These are phyloP conservation scores for Neophaeococcomyces mojaviensis DNA, from an alignment of 2,329 filamentous ascomycete genomes.

Conservation along the genomic window DNA sequence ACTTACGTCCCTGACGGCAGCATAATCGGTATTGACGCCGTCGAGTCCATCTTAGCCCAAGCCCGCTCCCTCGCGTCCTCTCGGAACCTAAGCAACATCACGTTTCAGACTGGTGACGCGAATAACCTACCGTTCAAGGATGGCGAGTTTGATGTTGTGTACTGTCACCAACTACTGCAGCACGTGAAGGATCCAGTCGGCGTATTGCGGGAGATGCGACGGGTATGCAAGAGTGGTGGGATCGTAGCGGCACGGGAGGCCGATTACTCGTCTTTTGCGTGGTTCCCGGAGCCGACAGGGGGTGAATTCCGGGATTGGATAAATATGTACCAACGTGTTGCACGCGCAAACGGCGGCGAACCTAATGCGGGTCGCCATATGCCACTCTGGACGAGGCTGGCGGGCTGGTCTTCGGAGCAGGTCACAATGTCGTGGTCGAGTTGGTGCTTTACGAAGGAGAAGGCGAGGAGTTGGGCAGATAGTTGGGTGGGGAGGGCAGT, in stretches of 20 bases:
- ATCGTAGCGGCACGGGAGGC: slow-evolving; percentile 42
- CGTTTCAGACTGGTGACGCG: slow-evolving; percentile 33
- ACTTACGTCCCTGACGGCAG: slow-evolving; percentile 31
- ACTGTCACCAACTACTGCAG: slow-evolving; percentile 51
- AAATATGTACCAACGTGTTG: slow-evolving; percentile 24
- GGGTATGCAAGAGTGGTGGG: slow-evolving; percentile 47
- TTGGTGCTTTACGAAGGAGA: slow-evolving; percentile 19
- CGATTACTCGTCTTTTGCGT: slow-evolving; percentile 25
- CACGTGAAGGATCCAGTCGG: slow-evolving; percentile 47
- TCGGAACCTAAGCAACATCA: slow-evolving; percentile 28
- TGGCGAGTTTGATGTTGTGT: slow-evolving; percentile 52
- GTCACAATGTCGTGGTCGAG: slow-evolving; percentile 17
- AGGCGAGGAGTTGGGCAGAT: slow-evolving; percentile 15
- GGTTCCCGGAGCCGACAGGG: slow-evolving; percentile 24
- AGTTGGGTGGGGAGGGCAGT: slow-evolving; percentile 20
- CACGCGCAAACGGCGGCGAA: slow-evolving; percentile 26
- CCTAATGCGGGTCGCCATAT: slow-evolving; percentile 25
- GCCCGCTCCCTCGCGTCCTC: slow-evolving; percentile 26
- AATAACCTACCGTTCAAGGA: slow-evolving; percentile 38
- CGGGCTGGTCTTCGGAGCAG: slow-evolving; percentile 20
- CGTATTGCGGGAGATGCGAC: slow-evolving; percentile 47
- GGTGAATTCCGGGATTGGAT: slow-evolving; percentile 23
- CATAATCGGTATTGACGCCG: slow-evolving; percentile 32
- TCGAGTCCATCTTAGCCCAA: slow-evolving; percentile 25
- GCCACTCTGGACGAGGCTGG: slow-evolving; percentile 24